Conservation (phyloP, 2,329 filamentous ascomycete species). For the Fusarium concolor region DNA sequence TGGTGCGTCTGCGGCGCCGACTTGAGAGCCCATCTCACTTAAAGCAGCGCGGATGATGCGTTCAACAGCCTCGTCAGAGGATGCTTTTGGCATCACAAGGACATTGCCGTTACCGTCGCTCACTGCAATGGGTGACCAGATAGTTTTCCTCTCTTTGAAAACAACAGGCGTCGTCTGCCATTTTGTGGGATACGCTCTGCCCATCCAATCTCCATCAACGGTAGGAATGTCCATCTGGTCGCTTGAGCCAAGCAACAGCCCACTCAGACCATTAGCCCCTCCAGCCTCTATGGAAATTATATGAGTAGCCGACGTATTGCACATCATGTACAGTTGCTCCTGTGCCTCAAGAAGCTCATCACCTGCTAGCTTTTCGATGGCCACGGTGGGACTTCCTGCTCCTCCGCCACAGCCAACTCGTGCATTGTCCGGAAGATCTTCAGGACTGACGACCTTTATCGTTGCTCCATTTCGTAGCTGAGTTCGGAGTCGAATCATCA, state of each 20-base stretch:
- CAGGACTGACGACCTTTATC: conserved; percentile 63
- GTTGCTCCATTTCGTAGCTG: conserved; percentile 63
- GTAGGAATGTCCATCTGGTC: conserved; percentile 63
- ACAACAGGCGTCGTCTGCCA: conserved; percentile 67
- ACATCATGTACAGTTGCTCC: conserved; percentile 64
- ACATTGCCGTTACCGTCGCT: conserved; percentile 65
- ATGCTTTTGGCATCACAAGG: conserved; percentile 61
- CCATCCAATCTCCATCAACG: conserved; percentile 69
- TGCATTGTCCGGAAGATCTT: conserved; percentile 62
- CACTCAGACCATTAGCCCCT: conserved; percentile 72
- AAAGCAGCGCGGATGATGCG: conserved; percentile 62
- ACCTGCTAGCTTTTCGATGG: conserved; percentile 69
- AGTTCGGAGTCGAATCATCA: conserved; percentile 62
- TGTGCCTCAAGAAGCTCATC: conserved; percentile 66
- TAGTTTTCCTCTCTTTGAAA: conserved; percentile 60
- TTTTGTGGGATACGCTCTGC: conserved; percentile 64
- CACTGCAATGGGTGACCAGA: conserved; percentile 61
- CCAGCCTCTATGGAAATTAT: conserved; percentile 74
- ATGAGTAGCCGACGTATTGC: conserved; percentile 61
- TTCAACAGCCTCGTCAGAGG: conserved; percentile 61
- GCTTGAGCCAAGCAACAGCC: conserved; percentile 66
- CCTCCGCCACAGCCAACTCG: conserved; percentile 67
- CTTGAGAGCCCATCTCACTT: conserved; percentile 66
- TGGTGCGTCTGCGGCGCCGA: conserved; percentile 61
- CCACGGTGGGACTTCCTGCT: conserved; percentile 69